A percentile compares a stretch with the other conserved stretches of the same genome.
These are phyloP conservation scores for Francoa sonchifolia DNA, from an alignment of 441 rosid genomes.

Conservation along the genomic window DNA sequence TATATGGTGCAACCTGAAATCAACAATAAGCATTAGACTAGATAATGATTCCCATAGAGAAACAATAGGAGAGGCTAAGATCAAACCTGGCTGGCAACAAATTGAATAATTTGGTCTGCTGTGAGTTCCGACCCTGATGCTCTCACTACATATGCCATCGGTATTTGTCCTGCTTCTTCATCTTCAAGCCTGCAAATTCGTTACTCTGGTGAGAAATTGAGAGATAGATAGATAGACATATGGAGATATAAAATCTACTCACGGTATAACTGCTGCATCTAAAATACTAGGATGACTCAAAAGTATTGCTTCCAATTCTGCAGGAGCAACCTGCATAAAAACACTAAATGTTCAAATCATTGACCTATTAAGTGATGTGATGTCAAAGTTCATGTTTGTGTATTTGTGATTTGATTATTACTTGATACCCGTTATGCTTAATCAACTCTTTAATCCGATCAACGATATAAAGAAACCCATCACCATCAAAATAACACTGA, in stretches of 20 bases:
- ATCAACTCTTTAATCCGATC: constrained; percentile 63
- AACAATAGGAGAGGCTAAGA: background rate
- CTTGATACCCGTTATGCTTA: constrained; percentile 66
- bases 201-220: background rate
- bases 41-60: background rate
- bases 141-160: constrained; percentile 55
- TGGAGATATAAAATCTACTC: constrained; percentile 8
- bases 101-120: constrained; percentile 37
- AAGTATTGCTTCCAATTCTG: constrained; percentile 55
- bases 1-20: constrained; percentile 56
- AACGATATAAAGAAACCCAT: constrained; percentile 42
- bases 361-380: background rate
- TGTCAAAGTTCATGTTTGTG: background rate
- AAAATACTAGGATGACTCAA: constrained; percentile 36
- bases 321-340: constrained; percentile 49
- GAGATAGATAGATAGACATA: background rate
- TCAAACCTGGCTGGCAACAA: constrained; percentile 43
- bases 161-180: constrained; percentile 55
- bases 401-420: constrained; percentile 2
- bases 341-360: background rate
- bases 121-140: constrained; percentile 32
- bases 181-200: constrained; percentile 36
- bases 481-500: constrained; percentile 45
- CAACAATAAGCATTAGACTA: background rate
- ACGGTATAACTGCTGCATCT: constrained; percentile 63